Base-by-base conservation (phyloP, 768 basidiomycete species). In the Tricholoma furcatifolium region DNA sequence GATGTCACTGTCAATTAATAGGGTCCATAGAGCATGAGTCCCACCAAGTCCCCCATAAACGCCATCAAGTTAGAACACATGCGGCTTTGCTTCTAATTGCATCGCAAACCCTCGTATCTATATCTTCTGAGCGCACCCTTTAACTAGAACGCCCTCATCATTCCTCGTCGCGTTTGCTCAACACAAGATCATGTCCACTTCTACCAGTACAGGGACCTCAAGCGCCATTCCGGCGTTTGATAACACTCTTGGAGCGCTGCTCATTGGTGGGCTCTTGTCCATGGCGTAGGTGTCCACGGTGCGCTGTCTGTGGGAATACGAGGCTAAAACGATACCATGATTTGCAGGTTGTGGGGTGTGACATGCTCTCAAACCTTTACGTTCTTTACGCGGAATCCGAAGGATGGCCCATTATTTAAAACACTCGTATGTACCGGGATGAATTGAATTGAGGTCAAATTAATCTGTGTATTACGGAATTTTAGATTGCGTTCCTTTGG, bases 261-360 rank as follows among this genome's bases (percentile, higher is more conserved):
- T 84, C 20, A 51, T 84, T 4, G 83, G 82, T 5, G 77, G 79
- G 4, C 68, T 84, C 45, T 57, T 77, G 23, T 78, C 80, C 12
- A 73, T 79, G 63, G 75, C 76, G 83, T 84, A 60, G 51, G 79
- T 66, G 52, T 30, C 38, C 40, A 38, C 1, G 1, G 12, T 50
- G 23, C n/a, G 18, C 12, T n/a, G 6, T 17, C 31, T 10, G 14
- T 32, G 23, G 27, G 15, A 31, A 58, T 18, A 58, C 9, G 18
- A 6, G n/a, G 14, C 20, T 9, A 20, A n/a, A 24, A 32, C 30
- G 15, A 38, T 50, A n/a, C 32, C 20, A 21, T 51, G 21, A 10
- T 10, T 1, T 52, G 40, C 49, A 84, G 82, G n/a, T 65, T 84
- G n/a, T 84, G 77, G 74, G 83, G 83, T 2, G 65, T 83, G 7